phyloP scores from a whole-genome alignment of 768 basidiomycete species.

The Punctularia strigosozonata region DNA sequence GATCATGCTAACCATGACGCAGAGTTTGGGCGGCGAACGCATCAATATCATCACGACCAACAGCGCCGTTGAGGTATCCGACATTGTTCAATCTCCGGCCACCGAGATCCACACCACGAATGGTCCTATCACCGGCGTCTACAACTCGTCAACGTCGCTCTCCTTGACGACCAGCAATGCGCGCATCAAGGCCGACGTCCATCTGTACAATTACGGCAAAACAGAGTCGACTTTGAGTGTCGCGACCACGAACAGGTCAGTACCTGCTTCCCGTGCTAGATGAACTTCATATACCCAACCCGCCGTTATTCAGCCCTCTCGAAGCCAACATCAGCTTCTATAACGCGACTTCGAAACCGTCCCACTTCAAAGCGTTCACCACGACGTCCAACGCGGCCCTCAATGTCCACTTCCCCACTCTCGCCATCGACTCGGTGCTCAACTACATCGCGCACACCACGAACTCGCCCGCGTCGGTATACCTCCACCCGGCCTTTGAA shows the following conservation, averaged over 20 bases:
- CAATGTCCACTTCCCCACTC: constrained; percentile 16
- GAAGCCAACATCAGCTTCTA: constrained; percentile 9
- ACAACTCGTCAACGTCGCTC: constrained; percentile 24
- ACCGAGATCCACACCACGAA: constrained; percentile 27
- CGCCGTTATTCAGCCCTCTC: constrained; percentile 8
- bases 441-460: constrained; percentile 16
- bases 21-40: no score
- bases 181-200: constrained; percentile 25
- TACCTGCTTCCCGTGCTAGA: no score
- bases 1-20: neutral
- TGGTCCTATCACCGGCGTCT: constrained; percentile 32
- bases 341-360: constrained; percentile 4
- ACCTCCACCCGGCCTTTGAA: constrained; percentile 24
- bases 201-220: constrained; percentile 19
- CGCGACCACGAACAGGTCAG: constrained; percentile 30
- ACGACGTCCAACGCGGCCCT: constrained; percentile 23
- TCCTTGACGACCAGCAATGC: constrained; percentile 26
- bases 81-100: no score
- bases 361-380: constrained; percentile 18
- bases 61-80: no score
- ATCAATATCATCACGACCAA: no score
- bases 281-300: neutral
- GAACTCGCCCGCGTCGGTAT: constrained; percentile 23
- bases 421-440: constrained; percentile 24
- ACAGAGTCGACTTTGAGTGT: constrained; percentile 16